These are phyloP conservation scores for Cladosporium colombiae DNA, from an alignment of 2,329 filamentous ascomycete species.

Conservation along the genomic window DNA sequence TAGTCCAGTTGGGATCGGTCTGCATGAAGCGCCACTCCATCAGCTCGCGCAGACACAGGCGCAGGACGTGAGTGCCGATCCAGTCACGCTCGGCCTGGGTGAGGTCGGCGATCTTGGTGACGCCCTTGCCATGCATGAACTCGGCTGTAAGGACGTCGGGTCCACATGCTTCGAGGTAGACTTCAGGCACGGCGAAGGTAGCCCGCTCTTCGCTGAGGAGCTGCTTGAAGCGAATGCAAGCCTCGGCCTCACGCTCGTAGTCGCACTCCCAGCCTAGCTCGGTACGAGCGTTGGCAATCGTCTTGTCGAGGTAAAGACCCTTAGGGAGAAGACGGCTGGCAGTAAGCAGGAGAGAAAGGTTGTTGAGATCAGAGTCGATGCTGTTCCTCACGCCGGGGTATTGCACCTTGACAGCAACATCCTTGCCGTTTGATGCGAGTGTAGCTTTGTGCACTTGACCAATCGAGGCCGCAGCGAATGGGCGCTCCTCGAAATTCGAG, in stretches of 20 bases:
- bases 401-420: constrained; percentile 93
- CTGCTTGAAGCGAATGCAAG: constrained; percentile 71
- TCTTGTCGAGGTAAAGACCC: constrained; percentile 93
- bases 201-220: constrained; percentile 74
- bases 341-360: constrained; percentile 84
- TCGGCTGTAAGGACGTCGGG: constrained; percentile 91
- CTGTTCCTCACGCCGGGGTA: constrained; percentile 95
- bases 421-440: constrained; percentile 70
- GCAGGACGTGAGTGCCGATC: constrained; percentile 92
- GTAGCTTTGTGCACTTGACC: constrained; percentile 90
- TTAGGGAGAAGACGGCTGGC: constrained; percentile 87
- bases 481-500: constrained; percentile 80
- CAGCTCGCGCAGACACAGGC: constrained; percentile 89
- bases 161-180: constrained; percentile 77
- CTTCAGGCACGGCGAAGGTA: constrained; percentile 76
- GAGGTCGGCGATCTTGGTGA: constrained; percentile 74
- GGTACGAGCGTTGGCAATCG: constrained; percentile 88
- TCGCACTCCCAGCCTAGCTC: constrained; percentile 98
- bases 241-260: constrained; percentile 84
- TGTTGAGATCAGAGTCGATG: constrained; percentile 95
- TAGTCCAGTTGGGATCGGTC: constrained; percentile 99
- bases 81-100: constrained; percentile 86
- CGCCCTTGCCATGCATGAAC: constrained; percentile 80
- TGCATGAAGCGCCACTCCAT: constrained; percentile 98
- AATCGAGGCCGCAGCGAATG: constrained; percentile 93